Conservation (phyloP, 345 rosid genomes). For the Arabidopsis suecica region DNA sequence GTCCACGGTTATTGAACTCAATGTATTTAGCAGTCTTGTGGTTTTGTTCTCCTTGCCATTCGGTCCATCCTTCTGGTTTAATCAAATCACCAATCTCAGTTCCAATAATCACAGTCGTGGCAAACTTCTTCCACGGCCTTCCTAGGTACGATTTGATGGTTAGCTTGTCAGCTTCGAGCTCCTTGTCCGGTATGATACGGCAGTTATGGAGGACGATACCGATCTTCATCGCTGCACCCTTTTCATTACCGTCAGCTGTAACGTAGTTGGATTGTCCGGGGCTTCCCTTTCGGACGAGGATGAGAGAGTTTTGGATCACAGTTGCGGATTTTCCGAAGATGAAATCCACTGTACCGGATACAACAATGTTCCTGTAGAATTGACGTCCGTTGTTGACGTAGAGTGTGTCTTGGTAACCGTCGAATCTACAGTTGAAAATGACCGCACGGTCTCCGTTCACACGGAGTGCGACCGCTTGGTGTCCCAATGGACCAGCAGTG, state of each 20-base stretch:
- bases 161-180: constrained; percentile 47
- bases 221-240: constrained; percentile 35
- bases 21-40: constrained; percentile 47
- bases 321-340: constrained; percentile 69
- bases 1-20: constrained; percentile 71
- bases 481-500: constrained; percentile 71
- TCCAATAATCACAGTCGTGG: constrained; percentile 69
- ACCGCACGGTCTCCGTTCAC: constrained; percentile 59
- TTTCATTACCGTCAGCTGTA: constrained; percentile 63
- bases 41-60: constrained; percentile 51
- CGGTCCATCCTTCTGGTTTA: constrained; percentile 60
- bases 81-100: constrained; percentile 59
- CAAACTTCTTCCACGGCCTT: constrained; percentile 68
- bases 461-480: constrained; percentile 77
- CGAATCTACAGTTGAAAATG: constrained; percentile 64
- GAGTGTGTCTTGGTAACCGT: constrained; percentile 75
- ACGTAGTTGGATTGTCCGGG: constrained; percentile 58
- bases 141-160: constrained; percentile 61
- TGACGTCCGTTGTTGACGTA: constrained; percentile 62
- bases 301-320: constrained; percentile 68
- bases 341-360: constrained; percentile 81
- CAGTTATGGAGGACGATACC: constrained; percentile 77
- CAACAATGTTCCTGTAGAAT: constrained; percentile 70
- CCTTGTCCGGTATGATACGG: constrained; percentile 65
- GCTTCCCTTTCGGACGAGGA: constrained; percentile 55